Conservation (phyloP, 2,329 filamentous ascomycete species). For the Sclerotinia minor region DNA sequence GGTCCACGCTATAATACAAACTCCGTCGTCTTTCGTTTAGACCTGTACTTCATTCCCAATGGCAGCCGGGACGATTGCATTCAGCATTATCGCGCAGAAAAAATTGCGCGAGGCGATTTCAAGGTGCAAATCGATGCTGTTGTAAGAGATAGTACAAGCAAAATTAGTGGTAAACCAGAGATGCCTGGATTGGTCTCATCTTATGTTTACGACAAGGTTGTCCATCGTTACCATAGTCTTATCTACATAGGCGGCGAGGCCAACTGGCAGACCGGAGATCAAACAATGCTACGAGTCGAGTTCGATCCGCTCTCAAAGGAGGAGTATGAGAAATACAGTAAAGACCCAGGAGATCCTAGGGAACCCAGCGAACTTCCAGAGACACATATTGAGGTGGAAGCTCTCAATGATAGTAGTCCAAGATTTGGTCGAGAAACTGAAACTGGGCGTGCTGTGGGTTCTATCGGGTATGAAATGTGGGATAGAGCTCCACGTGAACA, state of each 20-base stretch:
- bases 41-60: too few species aligned
- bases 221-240: background rate
- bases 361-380: background rate
- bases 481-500: background rate
- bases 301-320: background rate
- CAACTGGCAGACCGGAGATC: background rate
- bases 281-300: background rate
- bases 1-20: too few species aligned
- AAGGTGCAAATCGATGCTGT: too few species aligned
- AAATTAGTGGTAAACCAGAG: background rate
- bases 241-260: background rate
- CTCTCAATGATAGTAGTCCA: background rate
- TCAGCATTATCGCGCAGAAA: too few species aligned
- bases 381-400: background rate
- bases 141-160: too few species aligned
- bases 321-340: background rate
- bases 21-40: too few species aligned
- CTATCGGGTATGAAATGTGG: background rate
- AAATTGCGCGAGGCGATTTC: too few species aligned
- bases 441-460: background rate
- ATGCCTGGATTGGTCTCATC: background rate
- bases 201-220: background rate
- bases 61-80: too few species aligned
- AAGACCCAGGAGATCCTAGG: background rate
- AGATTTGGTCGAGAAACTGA: background rate